phyloP scores from a whole-genome alignment of 179 eudicot species.

The Actinidia arguta region DNA sequence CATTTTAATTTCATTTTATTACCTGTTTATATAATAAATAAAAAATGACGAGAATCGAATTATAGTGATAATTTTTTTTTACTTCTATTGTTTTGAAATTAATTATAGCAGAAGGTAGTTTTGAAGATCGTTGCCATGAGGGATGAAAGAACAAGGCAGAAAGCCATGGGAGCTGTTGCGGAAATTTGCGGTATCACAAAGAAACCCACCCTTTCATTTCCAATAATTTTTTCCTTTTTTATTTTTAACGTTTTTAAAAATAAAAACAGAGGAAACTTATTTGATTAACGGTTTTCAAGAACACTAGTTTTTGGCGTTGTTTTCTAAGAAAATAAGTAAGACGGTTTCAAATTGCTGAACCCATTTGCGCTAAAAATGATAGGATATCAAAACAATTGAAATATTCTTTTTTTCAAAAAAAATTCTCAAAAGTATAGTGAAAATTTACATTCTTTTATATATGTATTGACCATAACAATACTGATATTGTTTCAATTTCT shows the following conservation, averaged over 20 bases:
- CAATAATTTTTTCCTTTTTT: too few species aligned
- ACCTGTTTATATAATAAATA: background rate
- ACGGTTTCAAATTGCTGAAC: too few species aligned
- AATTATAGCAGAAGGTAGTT: slow-evolving; percentile 49
- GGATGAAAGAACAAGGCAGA: slow-evolving; percentile 59
- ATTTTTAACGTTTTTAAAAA: background rate
- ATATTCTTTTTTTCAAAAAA: too few species aligned
- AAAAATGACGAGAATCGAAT: background rate
- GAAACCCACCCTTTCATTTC: background rate
- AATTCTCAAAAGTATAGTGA: too few species aligned
- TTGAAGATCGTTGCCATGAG: slow-evolving; percentile 61
- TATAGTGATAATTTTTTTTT: background rate
- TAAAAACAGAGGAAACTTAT: too few species aligned
- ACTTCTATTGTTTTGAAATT: background rate
- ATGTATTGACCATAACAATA: background rate
- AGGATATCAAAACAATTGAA: too few species aligned
- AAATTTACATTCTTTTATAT: background rate
- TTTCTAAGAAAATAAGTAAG: too few species aligned
- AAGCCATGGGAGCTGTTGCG: slow-evolving; percentile 63
- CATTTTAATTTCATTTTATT: background rate
- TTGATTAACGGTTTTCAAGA: too few species aligned
- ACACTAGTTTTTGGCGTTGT: too few species aligned
- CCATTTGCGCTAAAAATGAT: too few species aligned
- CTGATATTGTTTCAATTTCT: too few species aligned
- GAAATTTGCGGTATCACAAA: slow-evolving; percentile 49